These are phyloP conservation scores for Hypoxylon sp. DNA, from an alignment of 2,329 filamentous ascomycete species.

Conservation along the genomic window DNA sequence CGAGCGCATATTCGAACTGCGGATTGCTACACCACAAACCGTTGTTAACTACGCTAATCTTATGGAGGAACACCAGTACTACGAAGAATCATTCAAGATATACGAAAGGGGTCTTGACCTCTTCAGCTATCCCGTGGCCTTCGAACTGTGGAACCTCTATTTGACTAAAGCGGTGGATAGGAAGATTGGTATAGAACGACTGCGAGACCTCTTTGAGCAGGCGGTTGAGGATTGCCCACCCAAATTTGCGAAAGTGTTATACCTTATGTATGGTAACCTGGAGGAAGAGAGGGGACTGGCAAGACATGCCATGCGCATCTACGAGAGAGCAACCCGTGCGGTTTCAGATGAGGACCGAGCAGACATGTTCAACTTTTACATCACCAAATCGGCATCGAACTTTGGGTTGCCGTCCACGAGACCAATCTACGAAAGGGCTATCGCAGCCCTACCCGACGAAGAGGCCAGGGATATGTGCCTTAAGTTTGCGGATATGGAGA, in stretches of 20 bases:
- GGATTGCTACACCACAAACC: constrained; percentile 97
- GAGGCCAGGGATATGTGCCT: constrained; percentile 99
- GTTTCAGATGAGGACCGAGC: constrained; percentile 95
- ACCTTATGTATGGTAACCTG: constrained; percentile 97
- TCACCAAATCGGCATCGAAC: constrained; percentile 98
- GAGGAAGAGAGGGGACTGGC: constrained; percentile 96
- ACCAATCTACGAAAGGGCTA: constrained; percentile 96
- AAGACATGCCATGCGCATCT: constrained; percentile 98
- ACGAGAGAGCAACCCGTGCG: constrained; percentile 94
- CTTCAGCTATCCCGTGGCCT: constrained; percentile 98
- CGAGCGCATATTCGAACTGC: constrained; percentile 96
- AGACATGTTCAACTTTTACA: constrained; percentile 99
- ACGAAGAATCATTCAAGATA: constrained; percentile 97
- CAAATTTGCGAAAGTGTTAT: constrained; percentile 95
- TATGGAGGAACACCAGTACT: constrained; percentile 94
- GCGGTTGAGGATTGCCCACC: constrained; percentile 94
- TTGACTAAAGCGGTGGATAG: constrained; percentile 97
- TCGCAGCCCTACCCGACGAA: constrained; percentile 90
- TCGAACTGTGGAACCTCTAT: constrained; percentile 98
- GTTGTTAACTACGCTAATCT: constrained; percentile 99
- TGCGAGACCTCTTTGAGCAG: constrained; percentile 97
- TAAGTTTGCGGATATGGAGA: constrained; percentile 98
- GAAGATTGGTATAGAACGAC: constrained; percentile 93
- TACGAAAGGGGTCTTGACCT: constrained; percentile 96
- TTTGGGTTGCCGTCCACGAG: constrained; percentile 96